Conservation (phyloP, 805 yeast genomes). For the Candida suzukii region DNA sequence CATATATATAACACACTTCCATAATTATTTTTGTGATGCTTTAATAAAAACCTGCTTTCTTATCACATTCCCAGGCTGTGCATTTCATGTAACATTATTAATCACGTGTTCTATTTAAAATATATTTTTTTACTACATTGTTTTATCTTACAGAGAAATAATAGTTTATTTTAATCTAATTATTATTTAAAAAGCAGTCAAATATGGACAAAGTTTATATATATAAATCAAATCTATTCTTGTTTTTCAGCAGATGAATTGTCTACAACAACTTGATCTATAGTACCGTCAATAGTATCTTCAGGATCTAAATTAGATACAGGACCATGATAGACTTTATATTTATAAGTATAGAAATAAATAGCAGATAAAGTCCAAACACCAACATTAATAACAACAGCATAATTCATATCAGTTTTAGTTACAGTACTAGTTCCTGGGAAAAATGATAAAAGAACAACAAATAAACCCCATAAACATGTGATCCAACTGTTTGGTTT, state of each 20-base stretch:
- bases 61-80: too few species aligned
- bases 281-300: conserved; percentile 8
- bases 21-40: too few species aligned
- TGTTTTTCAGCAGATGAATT: conserved; percentile 1
- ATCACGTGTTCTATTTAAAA: too few species aligned
- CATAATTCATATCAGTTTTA: conserved; percentile 29
- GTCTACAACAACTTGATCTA: conserved; percentile 7
- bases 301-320: conserved; percentile 17
- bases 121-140: too few species aligned
- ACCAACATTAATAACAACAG: conserved; percentile 26
- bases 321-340: conserved; percentile 21
- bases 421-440: conserved; percentile 36
- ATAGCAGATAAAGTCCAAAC: conserved; percentile 19
- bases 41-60: too few species aligned
- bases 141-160: too few species aligned
- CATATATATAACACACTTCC: too few species aligned
- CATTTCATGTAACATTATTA: too few species aligned
- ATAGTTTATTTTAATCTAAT: too few species aligned
- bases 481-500: conserved; percentile 38
- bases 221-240: too few species aligned
- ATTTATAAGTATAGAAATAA: conserved; percentile 16
- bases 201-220: too few species aligned
- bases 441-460: conserved; percentile 50
- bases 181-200: too few species aligned
- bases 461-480: conserved; percentile 39